A percentile compares a stretch with the other conserved stretches of the same genome.
These are phyloP conservation scores for Isatis tinctoria DNA, from an alignment of 345 rosid species.

Conservation along the genomic window DNA sequence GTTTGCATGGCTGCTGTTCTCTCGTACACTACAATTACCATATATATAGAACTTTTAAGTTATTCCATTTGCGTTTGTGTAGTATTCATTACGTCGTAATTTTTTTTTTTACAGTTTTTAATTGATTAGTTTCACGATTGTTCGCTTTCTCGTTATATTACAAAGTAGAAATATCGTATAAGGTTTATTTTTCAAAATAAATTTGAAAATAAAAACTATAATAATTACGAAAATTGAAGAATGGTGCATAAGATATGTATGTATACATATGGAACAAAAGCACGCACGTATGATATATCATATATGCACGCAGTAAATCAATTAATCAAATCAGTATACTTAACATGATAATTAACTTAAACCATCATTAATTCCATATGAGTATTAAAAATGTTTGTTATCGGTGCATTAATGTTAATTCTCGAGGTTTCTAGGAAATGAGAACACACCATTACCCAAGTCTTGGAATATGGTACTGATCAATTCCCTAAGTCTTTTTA, in stretches of 20 bases:
- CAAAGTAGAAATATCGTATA: neutral
- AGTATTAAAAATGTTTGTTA: neutral
- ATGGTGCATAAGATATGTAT: no score
- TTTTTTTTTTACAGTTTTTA: neutral
- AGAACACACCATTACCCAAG: constrained; percentile 26
- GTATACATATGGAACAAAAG: no score
- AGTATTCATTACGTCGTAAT: neutral
- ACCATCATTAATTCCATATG: constrained; percentile 12
- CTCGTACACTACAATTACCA: no score
- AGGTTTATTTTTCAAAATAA: no score
- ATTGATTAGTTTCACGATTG: neutral
- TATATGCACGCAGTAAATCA: neutral
- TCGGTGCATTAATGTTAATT: constrained; percentile 29
- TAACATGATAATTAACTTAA: neutral
- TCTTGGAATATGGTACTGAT: constrained; percentile 25
- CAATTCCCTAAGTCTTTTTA: constrained; percentile 34
- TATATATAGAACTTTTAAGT: no score
- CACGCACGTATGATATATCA: no score
- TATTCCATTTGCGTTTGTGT: neutral
- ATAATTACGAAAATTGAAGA: neutral
- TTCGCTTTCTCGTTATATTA: no score
- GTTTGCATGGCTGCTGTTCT: no score
- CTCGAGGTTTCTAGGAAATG: constrained; percentile 35
- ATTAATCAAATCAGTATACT: neutral
- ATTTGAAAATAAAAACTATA: neutral